Percentiles rank a stretch among this genome's conserved stretches.
Conservation (phyloP, 2,329 filamentous ascomycete species). For the Scytalidium lignicola region DNA sequence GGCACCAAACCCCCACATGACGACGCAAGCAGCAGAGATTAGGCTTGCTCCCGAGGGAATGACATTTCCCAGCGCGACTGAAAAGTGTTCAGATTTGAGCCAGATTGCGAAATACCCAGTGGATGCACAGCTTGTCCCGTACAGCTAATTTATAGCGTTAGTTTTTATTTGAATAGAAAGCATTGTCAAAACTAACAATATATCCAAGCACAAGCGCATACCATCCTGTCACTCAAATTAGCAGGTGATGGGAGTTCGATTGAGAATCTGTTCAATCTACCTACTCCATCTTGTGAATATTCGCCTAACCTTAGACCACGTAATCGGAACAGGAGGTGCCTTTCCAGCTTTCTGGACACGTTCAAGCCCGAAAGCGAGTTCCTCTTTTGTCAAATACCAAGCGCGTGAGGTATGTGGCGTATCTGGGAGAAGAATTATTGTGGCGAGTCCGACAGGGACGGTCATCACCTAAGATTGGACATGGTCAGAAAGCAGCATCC, state of each 20-base stretch:
- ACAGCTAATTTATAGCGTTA: constrained; percentile 2
- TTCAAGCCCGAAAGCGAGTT: constrained; percentile 15
- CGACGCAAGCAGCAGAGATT: constrained; percentile 13
- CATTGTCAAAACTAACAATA: constrained; percentile 2
- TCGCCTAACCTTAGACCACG: constrained; percentile 3
- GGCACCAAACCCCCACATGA: constrained; percentile 17
- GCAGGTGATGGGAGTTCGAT: neutral
- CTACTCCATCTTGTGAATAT: constrained; percentile 10
- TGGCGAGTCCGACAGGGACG: constrained; percentile 7
- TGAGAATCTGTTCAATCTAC: neutral
- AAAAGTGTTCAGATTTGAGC: constrained; percentile 11
- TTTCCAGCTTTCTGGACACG: constrained; percentile 29
- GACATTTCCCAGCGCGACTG: constrained; percentile 8
- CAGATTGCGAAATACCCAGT: constrained; percentile 9
- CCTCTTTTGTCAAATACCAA: constrained; percentile 33
- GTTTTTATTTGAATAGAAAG: neutral
- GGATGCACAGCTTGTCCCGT: constrained; percentile 8
- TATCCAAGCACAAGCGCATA: constrained; percentile 10
- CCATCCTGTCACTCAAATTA: constrained; percentile 5
- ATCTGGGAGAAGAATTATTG: constrained; percentile 33
- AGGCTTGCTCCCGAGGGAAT: constrained; percentile 9
- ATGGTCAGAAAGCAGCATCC: neutral
- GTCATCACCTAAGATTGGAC: neutral
- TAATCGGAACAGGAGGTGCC: constrained; percentile 7
- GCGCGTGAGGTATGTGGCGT: constrained; percentile 37